Percentiles rank a stretch among this genome's conserved stretches.
These are phyloP conservation scores for Penicillium sp. DNA, from an alignment of 2,329 filamentous ascomycete species.

Conservation along the genomic window DNA sequence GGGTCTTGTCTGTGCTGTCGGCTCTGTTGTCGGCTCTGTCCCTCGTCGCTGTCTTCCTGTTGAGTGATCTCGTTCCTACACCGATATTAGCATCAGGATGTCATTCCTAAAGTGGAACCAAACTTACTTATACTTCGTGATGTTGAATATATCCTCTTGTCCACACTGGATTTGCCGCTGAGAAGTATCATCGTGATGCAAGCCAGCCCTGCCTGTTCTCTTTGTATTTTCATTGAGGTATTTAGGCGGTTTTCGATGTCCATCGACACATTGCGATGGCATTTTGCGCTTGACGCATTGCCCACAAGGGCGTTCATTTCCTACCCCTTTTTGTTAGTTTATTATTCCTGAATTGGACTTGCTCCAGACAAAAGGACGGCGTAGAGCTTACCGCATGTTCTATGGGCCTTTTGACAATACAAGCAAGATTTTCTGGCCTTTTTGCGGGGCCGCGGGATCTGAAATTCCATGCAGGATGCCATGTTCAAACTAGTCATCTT, in stretches of 20 bases:
- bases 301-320: slow-evolving; percentile 12
- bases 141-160: not conserved
- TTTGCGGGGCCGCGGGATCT: not conserved
- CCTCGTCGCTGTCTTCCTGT: not conserved
- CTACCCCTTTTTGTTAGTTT: not conserved
- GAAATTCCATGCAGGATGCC: not conserved
- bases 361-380: not conserved
- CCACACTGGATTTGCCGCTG: not conserved
- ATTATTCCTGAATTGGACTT: not conserved
- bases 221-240: slow-evolving; percentile 1
- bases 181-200: not conserved
- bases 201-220: not conserved
- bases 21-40: not conserved
- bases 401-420: slow-evolving; percentile 13
- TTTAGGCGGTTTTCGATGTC: slow-evolving; percentile 10
- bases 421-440: slow-evolving; percentile 13
- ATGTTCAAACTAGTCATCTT: not conserved
- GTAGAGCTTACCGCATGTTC: slow-evolving; percentile 11
- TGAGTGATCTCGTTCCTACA: not conserved
- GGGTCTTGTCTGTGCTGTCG: not conserved
- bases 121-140: not conserved
- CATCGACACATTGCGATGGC: slow-evolving; percentile 9
- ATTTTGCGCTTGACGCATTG: slow-evolving; percentile 7
- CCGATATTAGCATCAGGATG: not conserved
- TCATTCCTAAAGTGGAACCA: not conserved